phyloP scores from a whole-genome alignment of 208 protist genomes.

The Acanthamoeba triangularis region DNA sequence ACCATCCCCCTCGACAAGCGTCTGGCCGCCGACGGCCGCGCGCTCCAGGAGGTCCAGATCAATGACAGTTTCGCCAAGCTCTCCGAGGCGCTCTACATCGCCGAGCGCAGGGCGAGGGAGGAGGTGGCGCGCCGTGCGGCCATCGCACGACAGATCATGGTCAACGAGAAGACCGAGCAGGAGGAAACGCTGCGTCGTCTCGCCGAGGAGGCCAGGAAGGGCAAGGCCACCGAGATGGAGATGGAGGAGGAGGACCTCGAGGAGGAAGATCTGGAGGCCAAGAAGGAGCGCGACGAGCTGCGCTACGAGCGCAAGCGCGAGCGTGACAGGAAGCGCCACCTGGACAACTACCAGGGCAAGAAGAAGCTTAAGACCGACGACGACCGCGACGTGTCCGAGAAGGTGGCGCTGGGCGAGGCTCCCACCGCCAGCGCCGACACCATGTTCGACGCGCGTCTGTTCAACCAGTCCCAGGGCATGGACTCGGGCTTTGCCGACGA shows the following conservation, averaged over 20 bases:
- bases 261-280: slow-evolving; percentile 39
- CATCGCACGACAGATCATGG: slow-evolving; percentile 86
- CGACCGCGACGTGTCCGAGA: slow-evolving; percentile 94
- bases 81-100: slow-evolving; percentile 93
- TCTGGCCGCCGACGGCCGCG: slow-evolving; percentile 94
- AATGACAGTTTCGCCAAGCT: slow-evolving; percentile 95
- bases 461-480: slow-evolving; percentile 91
- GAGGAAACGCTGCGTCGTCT: slow-evolving; percentile 90
- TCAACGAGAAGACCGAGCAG: slow-evolving; percentile 92
- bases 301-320: slow-evolving; percentile 91
- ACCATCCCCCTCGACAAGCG: slow-evolving; percentile 96
- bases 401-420: slow-evolving; percentile 93
- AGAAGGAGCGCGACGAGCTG: slow-evolving; percentile 89
- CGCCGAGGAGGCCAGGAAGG: slow-evolving; percentile 86
- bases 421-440: slow-evolving; percentile 83
- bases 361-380: slow-evolving; percentile 79
- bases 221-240: slow-evolving; percentile 28
- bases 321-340: slow-evolving; percentile 88
- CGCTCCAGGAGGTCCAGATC: slow-evolving; percentile 89
- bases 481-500: slow-evolving; percentile 91
- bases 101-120: slow-evolving; percentile 92
- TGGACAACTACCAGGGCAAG: slow-evolving; percentile 78
- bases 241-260: slow-evolving; percentile 38
- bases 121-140: slow-evolving; percentile 89
- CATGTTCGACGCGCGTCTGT: slow-evolving; percentile 94